A percentile compares a stretch with the other conserved stretches of the same genome.
Evolutionary conservation across 2,329 filamentous ascomycete genomes (phyloP).

Genomic region (Penicillium vulpinum): DNA sequence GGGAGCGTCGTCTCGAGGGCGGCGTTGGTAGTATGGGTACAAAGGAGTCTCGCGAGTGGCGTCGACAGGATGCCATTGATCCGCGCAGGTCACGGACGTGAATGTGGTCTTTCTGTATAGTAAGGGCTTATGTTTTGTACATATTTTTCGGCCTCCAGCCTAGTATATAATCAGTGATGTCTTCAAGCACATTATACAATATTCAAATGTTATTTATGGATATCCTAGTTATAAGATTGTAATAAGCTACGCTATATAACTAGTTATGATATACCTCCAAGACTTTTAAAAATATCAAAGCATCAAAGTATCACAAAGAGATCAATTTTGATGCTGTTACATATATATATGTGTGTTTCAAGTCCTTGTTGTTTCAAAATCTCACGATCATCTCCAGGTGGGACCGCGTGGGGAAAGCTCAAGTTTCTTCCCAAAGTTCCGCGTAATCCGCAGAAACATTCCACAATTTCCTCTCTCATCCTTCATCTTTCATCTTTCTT

Average conservation of each 20-base stretch:
- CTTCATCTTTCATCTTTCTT: neutral
- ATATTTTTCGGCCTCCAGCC: constrained; percentile 17
- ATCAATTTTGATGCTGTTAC: neutral
- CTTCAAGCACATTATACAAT: neutral
- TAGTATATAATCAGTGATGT: constrained; percentile 15
- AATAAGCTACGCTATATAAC: too few species aligned
- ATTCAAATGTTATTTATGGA: too few species aligned
- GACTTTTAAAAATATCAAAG: neutral
- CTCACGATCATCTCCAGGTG: constrained; percentile 3
- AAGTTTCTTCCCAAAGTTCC: constrained; percentile 21
- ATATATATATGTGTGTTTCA: neutral
- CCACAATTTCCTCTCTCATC: constrained; percentile 1
- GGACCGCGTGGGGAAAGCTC: constrained; percentile 22
- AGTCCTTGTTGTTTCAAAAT: neutral
- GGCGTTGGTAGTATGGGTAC: constrained; percentile 86
- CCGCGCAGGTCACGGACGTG: constrained; percentile 67
- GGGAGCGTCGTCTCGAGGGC: constrained; percentile 69
- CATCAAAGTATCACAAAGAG: neutral
- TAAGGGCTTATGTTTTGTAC: constrained; percentile 14
- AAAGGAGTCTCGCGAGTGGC: constrained; percentile 84
- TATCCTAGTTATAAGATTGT: too few species aligned
- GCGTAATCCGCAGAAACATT: constrained; percentile 17
- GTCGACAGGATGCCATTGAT: constrained; percentile 76
- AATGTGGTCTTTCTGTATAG: constrained; percentile 14
- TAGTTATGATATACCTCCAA: too few species aligned